phyloP scores from a whole-genome alignment of 2,329 filamentous ascomycete species.

The Aspergillus terreus region DNA sequence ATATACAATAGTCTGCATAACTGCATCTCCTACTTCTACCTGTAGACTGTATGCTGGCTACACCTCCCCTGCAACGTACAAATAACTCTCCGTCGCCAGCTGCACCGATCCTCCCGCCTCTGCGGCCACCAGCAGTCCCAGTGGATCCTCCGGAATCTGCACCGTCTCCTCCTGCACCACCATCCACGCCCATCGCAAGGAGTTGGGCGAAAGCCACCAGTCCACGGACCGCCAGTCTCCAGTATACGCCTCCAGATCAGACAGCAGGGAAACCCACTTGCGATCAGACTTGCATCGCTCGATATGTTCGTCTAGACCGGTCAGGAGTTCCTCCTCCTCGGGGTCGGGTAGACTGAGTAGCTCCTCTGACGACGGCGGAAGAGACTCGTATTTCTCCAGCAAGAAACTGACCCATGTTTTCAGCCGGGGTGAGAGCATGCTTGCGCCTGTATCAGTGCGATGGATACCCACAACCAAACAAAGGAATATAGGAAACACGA shows the following conservation, averaged over 20 bases:
- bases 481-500: slow-evolving; percentile 30
- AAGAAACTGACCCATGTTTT: slow-evolving; percentile 35
- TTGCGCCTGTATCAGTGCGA: slow-evolving; percentile 8
- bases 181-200: slow-evolving; percentile 43
- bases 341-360: slow-evolving; percentile 29
- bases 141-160: slow-evolving; percentile 31
- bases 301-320: slow-evolving; percentile 21
- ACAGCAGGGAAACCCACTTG: slow-evolving; percentile 8
- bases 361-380: slow-evolving; percentile 24
- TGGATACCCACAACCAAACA: slow-evolving; percentile 30
- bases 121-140: slow-evolving; percentile 24
- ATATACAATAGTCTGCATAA: slow-evolving; percentile 1
- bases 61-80: slow-evolving; percentile 34
- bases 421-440: slow-evolving; percentile 30
- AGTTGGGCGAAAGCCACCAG: slow-evolving; percentile 36
- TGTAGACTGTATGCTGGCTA: background rate
- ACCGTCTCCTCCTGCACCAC: slow-evolving; percentile 39
- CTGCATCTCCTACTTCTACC: background rate
- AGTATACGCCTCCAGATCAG: slow-evolving; percentile 13
- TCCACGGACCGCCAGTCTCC: slow-evolving; percentile 20
- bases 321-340: slow-evolving; percentile 21
- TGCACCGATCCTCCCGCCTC: slow-evolving; percentile 12
- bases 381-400: slow-evolving; percentile 27
- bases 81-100: slow-evolving; percentile 29
- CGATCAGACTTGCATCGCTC: slow-evolving; percentile 12